Evolutionary conservation across 495 filamentous ascomycete species (phyloP), one percentile per base, ranked within the genome.

Genomic region (Neurospora sp.): DNA sequence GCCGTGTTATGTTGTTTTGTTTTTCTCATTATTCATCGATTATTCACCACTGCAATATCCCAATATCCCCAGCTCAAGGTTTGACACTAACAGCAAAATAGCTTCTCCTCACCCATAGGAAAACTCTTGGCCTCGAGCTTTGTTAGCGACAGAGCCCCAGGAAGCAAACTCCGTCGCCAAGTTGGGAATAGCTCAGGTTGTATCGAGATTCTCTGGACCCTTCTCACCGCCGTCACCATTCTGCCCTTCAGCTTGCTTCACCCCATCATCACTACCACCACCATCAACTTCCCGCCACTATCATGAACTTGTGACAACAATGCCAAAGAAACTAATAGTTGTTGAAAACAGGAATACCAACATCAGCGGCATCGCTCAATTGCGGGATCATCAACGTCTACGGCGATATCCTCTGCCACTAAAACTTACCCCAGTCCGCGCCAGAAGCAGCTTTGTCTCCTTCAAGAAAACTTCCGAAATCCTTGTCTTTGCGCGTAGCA

Each of bases 391-490:
- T 35, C 66, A n/a, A 44, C 35, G 9, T 68, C 69, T 10, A 42
- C 39, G 40, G 18, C 44, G 18, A 44, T 18, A 18, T 59, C 37
- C 42, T 48, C 39, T 42, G 35, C 20, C 68, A 48, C 31, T 40
- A 40, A 31, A 20, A 37, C 16, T 68, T 16, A 59, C 68, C 71
- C 74, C 20, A 71, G 12, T 69, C 71, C n/a, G 72, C 77, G 76
- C 76, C 83, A 81, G 82, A 85, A 83, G 78, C 77, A 77, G 78
- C 27, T 76, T 77, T 79, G 74, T 78, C 77, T 74, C 75, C 79
- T 84, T 85, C 81, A 82, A 84, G 81, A 84, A 85, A 77, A 18
- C 27, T 66, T 18, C 77, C 79, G 78, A 82, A 77, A 79, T 83
- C 78, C 76, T 82, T 77, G 71, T 48, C 72, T 74, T 71, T 74